Base-by-base conservation (phyloP, 352 stramenopile genomes). In the Globisporangium nagaii region DNA sequence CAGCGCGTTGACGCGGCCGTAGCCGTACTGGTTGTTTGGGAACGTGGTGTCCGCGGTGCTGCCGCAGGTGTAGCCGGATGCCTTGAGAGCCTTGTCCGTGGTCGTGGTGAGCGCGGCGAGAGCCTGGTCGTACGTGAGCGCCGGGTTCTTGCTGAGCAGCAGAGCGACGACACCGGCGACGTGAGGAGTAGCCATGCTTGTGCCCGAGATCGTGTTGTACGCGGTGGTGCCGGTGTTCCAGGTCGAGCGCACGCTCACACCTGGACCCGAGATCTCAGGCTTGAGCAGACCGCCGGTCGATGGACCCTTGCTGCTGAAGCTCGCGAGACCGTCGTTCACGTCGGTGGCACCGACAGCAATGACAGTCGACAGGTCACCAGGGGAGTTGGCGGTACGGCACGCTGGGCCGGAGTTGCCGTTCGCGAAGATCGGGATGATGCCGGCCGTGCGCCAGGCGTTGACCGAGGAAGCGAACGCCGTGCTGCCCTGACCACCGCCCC, bases 21-120 rank as follows among this genome's bases (percentile, higher is more conserved):
- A 70, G 47, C 75, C 75, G 30, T 69, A 80, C 37, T 73, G 58
- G 59, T 84, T 86, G 74, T 86, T 86, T 15, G 75, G 75, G 44
- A 68, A 83, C n/a, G 31, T 40, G 3, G 35, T 43, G 51, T 70
- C 59, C 0, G 47, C 32, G 8, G 70, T 79, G 25, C 49, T 54
- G 5, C 73, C 71, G 45, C 75, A 86, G 0, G 60, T 67, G 24
- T 58, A 63, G 12, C 36, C 36, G 13, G 25, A 40, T 2, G 40
- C 41, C 17, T 44, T 59, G 17, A 53, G 27, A 1, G 31, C 24
- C 4, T 3, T 19, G 39, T 39, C 39, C 11, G 45, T 30, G 4
- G 45, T 52, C 4, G 11, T 31, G n/a, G 30, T 52, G 19, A 52
- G 6, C 19, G 30, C 45, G 8, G 45, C 20, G n/a, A 8, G 19